Evolutionary conservation across 1,284 basidiomycete genomes (phyloP).

Genomic region (Ustilago shanxiensis): DNA sequence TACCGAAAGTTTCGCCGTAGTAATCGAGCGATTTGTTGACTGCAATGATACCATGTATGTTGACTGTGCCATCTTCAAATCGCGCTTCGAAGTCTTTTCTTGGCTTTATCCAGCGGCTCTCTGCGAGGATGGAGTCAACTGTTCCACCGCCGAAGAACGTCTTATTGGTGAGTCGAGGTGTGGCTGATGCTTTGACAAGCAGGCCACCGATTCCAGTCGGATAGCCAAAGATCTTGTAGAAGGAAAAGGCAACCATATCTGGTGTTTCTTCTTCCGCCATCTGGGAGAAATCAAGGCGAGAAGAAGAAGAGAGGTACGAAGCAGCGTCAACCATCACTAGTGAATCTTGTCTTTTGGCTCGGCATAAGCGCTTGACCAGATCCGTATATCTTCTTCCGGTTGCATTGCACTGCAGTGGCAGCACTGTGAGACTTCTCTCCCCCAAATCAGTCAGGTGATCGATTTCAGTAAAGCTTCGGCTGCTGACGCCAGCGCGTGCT

Average conservation of each 20-base stretch:
- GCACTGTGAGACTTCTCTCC: slow-evolving; percentile 26
- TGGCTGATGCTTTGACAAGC: slow-evolving; percentile 41
- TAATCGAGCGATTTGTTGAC: slow-evolving; percentile 42
- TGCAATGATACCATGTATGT: slow-evolving; percentile 56
- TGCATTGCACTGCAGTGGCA: slow-evolving; percentile 62
- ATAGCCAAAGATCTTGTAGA: slow-evolving; percentile 61
- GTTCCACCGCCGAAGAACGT: slow-evolving; percentile 57
- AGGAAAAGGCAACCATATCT: slow-evolving; percentile 58
- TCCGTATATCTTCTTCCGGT: slow-evolving; percentile 46
- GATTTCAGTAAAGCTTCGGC: slow-evolving; percentile 11
- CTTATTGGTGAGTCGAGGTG: slow-evolving; percentile 36
- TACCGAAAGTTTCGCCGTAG: slow-evolving; percentile 29
- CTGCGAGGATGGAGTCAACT: slow-evolving; percentile 44
- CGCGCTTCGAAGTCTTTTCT: slow-evolving; percentile 33
- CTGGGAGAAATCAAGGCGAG: slow-evolving; percentile 17
- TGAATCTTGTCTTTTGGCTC: slow-evolving; percentile 6
- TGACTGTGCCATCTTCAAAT: slow-evolving; percentile 58
- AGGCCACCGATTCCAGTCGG: slow-evolving; percentile 58
- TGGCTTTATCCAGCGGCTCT: slow-evolving; percentile 40
- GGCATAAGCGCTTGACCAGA: slow-evolving; percentile 26
- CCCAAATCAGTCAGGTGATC: neutral
- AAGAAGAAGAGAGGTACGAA: slow-evolving; percentile 55
- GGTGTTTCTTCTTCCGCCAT: slow-evolving; percentile 25
- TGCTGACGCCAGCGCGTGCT: slow-evolving; percentile 7
- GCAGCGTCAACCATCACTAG: slow-evolving; percentile 54